These are phyloP conservation scores for Tarenaya hassleriana DNA, from an alignment of 345 rosid species.

Conservation along the genomic window DNA sequence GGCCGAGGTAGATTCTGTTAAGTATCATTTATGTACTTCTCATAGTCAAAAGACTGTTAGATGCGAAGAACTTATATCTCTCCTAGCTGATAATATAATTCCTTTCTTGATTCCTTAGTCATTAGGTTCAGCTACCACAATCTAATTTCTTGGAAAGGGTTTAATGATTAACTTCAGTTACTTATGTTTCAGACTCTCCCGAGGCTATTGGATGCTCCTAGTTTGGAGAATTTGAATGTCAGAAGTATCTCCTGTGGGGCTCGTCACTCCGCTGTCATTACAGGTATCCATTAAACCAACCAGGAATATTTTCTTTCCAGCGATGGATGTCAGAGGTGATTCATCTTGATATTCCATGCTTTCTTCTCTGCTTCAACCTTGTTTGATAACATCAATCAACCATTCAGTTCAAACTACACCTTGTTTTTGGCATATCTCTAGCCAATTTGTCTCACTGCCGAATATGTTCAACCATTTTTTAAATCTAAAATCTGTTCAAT, in stretches of 20 bases:
- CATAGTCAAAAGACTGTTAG: background rate
- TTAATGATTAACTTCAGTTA: background rate
- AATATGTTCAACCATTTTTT: too few species aligned
- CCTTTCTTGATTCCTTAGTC: background rate
- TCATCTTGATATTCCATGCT: too few species aligned
- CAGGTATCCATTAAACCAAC: slow-evolving; percentile 38
- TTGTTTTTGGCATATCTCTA: too few species aligned
- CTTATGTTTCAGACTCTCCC: slow-evolving; percentile 62
- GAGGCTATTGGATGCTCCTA: slow-evolving; percentile 77
- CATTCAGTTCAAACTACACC: too few species aligned
- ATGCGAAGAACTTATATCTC: background rate
- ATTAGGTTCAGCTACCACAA: background rate
- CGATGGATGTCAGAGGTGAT: too few species aligned
- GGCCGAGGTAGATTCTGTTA: slow-evolving; percentile 62
- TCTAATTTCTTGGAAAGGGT: slow-evolving; percentile 5
- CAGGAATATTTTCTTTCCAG: background rate
- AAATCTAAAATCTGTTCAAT: slow-evolving; percentile 9
- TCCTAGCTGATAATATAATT: background rate
- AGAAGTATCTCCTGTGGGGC: slow-evolving; percentile 87
- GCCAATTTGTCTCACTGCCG: too few species aligned
- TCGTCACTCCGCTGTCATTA: slow-evolving; percentile 69
- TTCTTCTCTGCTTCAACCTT: too few species aligned
- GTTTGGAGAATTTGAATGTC: slow-evolving; percentile 54
- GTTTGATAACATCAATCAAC: too few species aligned
- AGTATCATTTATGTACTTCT: background rate